Evolutionary conservation across 305 asterid species (phyloP).

Genomic region (Plantago rigida): DNA sequence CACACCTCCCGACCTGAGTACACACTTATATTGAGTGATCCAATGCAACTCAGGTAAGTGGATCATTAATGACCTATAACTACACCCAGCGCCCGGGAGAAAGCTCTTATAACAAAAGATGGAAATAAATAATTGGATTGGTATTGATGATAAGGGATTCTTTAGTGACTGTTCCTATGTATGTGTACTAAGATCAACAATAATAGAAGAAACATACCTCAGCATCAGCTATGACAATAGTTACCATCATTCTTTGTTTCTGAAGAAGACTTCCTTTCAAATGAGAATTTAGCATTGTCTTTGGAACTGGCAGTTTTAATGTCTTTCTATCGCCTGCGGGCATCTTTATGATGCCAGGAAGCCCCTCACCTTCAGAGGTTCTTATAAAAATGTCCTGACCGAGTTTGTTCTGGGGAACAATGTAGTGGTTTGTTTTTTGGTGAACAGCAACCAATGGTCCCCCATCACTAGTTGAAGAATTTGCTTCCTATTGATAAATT

Average conservation of each 20-base stretch:
- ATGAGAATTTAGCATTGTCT: constrained; percentile 82
- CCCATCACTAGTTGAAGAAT: constrained; percentile 40
- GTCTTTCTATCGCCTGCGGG: constrained; percentile 76
- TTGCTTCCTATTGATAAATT: constrained; percentile 47
- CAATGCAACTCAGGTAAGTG: not conserved
- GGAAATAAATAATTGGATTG: not conserved
- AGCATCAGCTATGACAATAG: constrained; percentile 69
- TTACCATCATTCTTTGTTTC: constrained; percentile 51
- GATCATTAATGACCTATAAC: not conserved
- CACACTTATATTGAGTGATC: not conserved
- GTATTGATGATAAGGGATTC: not conserved
- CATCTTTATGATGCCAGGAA: constrained; percentile 52
- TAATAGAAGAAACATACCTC: constrained; percentile 49
- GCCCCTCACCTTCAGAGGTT: constrained; percentile 46
- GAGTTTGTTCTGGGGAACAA: constrained; percentile 79
- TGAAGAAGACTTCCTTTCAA: constrained; percentile 50
- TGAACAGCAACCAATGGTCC: constrained; percentile 61
- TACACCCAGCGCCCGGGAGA: not conserved
- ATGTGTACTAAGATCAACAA: constrained; percentile 9
- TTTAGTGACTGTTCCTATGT: too few species aligned
- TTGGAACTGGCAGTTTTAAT: constrained; percentile 66
- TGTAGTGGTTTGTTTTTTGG: constrained; percentile 54
- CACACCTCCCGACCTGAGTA: not conserved
- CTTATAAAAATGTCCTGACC: constrained; percentile 78
- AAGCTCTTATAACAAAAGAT: too few species aligned